Evolutionary conservation across 2,329 filamentous ascomycete species (phyloP).

Genomic region (Tolypocladium cylindrosporum): DNA sequence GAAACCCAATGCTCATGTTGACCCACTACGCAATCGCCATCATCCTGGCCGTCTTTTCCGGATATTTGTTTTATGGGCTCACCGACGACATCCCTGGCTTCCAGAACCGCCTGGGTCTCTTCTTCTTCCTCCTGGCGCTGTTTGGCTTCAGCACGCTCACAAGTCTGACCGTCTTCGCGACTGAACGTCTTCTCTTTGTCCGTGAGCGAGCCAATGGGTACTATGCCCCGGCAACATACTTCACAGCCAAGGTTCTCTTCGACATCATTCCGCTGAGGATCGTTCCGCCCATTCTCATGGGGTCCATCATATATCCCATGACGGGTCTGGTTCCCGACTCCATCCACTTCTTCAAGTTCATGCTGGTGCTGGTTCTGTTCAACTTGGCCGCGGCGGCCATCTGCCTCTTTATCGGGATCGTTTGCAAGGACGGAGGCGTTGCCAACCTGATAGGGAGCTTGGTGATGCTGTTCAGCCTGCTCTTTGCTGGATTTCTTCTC

Average conservation of each 20-base stretch:
- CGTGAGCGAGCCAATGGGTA: slow-evolving; percentile 94
- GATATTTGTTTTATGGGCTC: slow-evolving; percentile 91
- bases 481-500: slow-evolving; percentile 87
- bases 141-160: slow-evolving; percentile 97
- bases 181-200: slow-evolving; percentile 83
- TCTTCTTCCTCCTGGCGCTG: slow-evolving; percentile 92
- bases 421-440: slow-evolving; percentile 84
- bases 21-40: slow-evolving; percentile 98
- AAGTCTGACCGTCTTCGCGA: slow-evolving; percentile 84
- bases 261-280: slow-evolving; percentile 92
- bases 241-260: slow-evolving; percentile 92
- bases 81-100: slow-evolving; percentile 96
- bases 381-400: slow-evolving; percentile 90
- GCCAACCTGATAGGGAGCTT: slow-evolving; percentile 89
- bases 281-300: slow-evolving; percentile 90
- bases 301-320: slow-evolving; percentile 95
- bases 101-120: slow-evolving; percentile 92
- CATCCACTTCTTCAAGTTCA: slow-evolving; percentile 80
- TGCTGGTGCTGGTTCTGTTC: slow-evolving; percentile 87
- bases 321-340: slow-evolving; percentile 78
- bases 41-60: slow-evolving; percentile 83
- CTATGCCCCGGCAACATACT: slow-evolving; percentile 89
- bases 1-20: slow-evolving; percentile 96
- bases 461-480: slow-evolving; percentile 92
- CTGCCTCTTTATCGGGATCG: slow-evolving; percentile 90